Evolutionary conservation across 768 basidiomycete species (phyloP), one percentile per base, ranked within the genome.

Genomic region (Tulasnella sp.): DNA sequence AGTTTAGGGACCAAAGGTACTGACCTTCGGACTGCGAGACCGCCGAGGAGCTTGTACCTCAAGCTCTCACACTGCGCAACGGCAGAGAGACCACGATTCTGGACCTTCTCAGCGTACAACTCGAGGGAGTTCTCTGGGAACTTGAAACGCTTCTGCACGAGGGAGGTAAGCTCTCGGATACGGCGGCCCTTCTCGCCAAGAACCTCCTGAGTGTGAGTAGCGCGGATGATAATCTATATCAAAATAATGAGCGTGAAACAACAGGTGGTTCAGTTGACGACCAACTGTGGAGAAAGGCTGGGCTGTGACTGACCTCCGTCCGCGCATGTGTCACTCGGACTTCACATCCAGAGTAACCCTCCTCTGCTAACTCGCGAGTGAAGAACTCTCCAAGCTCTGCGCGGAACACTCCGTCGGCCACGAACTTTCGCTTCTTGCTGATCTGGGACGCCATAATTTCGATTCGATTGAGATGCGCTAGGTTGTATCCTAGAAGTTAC

Each of bases 351-450:
- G 96, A 98, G 82, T 98, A 99, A 67, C 94, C 94, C 75, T 99
- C 96, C 75, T 93, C 93, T 56, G 96, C 89, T 68, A 98, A 88
- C 75, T 98, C 94, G 66, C 92, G 85, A 61, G 84, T 90, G 74
- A 98, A 96, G 81, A 99, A 98, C 75, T 99, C 96, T 71, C 91
- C 91, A 73, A 99, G 82, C 76, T 99, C 96, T 66, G 96, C 96
- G 72, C 91, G 92, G 82, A 93, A 94, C 59, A 97, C 93, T 84
- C 93, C 93, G 71, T 96, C 93, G 59, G 92, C 92, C 69, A 94
- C 88, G 69, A 94, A 93, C 82, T 92, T 97, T 79, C 92, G 84
- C 80, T 93, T 94, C 78, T 97, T 96, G 80, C 88, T 91, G 79
- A 96, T 91, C 70, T 85, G 84, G 66, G 80, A 71, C 70, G 87